phyloP scores from a whole-genome alignment of 2,329 filamentous ascomycete genomes.

The Leptodontidium sp. region DNA sequence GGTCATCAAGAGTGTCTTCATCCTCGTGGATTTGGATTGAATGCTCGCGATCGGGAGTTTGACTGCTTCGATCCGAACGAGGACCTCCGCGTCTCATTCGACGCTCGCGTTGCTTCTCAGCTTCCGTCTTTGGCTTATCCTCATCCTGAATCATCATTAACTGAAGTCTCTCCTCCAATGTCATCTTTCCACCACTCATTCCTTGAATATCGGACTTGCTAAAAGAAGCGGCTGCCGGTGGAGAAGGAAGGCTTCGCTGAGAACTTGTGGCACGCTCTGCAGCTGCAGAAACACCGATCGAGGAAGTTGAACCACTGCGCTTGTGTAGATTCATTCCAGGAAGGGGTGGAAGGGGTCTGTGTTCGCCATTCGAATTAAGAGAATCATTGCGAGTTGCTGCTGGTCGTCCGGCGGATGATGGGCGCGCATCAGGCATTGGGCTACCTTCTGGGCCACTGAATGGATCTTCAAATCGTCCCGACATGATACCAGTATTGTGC shows the following conservation, averaged over 20 bases:
- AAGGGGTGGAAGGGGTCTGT: conserved; percentile 85
- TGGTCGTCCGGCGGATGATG: conserved; percentile 54
- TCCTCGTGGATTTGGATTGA: conserved; percentile 57
- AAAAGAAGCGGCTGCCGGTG: conserved; percentile 70
- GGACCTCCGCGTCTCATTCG: conserved; percentile 69
- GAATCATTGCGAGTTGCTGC: conserved; percentile 74
- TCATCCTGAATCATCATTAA: conserved; percentile 88
- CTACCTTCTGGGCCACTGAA: conserved; percentile 71
- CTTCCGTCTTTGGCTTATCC: conserved; percentile 62
- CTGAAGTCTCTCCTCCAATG: conserved; percentile 84
- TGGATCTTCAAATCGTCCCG: conserved; percentile 61
- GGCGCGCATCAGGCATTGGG: conserved; percentile 64
- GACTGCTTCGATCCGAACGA: conserved; percentile 53
- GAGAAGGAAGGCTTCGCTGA: conserved; percentile 75
- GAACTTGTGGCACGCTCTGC: conserved; percentile 75
- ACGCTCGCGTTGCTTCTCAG: conserved; percentile 72
- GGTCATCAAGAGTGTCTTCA: conserved; percentile 67
- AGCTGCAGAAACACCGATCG: conserved; percentile 71
- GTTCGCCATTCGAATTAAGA: conserved; percentile 78
- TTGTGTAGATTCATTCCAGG: conserved; percentile 65
- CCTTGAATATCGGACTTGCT: conserved; percentile 82
- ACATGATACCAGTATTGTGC: conserved; percentile 39
- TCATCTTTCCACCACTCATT: conserved; percentile 78
- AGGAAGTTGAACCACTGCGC: conserved; percentile 60
- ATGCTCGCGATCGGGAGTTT: conserved; percentile 45